A percentile compares a stretch with the other conserved stretches of the same genome.
phyloP scores from a whole-genome alignment of 2,329 filamentous ascomycete genomes.

The Xylaria sp. region DNA sequence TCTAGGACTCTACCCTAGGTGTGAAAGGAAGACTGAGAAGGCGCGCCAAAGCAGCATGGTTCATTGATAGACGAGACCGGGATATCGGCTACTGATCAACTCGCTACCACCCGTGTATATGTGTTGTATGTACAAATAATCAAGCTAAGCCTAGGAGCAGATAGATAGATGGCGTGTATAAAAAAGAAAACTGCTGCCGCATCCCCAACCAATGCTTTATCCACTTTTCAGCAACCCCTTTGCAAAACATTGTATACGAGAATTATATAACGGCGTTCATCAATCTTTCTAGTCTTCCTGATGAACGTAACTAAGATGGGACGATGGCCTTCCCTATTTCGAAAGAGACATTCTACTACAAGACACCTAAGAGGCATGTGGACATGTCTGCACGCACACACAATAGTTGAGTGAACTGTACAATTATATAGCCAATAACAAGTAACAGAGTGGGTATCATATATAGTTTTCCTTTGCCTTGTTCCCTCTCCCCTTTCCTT shows the following conservation, averaged over 20 bases:
- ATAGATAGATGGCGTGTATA: constrained; percentile 14
- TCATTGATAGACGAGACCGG: constrained; percentile 3
- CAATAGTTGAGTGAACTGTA: neutral
- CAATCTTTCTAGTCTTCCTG: neutral
- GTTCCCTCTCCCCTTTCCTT: constrained; percentile 1
- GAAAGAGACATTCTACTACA: neutral
- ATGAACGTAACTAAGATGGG: neutral
- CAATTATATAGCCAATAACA: constrained; percentile 11
- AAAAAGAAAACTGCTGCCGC: neutral
- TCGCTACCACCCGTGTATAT: constrained; percentile 24
- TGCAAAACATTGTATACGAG: constrained; percentile 25
- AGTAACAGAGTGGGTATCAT: constrained; percentile 33
- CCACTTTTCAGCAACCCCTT: too few relatives aligned
- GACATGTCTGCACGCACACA: neutral
- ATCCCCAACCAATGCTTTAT: too few relatives aligned
- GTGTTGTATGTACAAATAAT: constrained; percentile 21
- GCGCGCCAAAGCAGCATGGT: neutral
- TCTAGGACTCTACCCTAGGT: neutral
- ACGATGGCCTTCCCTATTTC: too few relatives aligned
- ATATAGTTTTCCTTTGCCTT: constrained; percentile 2
- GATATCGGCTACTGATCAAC: constrained; percentile 1
- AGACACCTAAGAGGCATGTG: neutral
- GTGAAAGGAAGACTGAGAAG: neutral
- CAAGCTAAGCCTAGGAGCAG: constrained; percentile 9
- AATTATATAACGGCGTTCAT: constrained; percentile 21